phyloP scores from a whole-genome alignment of 352 stramenopile species.

The Phytophthora cajani region DNA sequence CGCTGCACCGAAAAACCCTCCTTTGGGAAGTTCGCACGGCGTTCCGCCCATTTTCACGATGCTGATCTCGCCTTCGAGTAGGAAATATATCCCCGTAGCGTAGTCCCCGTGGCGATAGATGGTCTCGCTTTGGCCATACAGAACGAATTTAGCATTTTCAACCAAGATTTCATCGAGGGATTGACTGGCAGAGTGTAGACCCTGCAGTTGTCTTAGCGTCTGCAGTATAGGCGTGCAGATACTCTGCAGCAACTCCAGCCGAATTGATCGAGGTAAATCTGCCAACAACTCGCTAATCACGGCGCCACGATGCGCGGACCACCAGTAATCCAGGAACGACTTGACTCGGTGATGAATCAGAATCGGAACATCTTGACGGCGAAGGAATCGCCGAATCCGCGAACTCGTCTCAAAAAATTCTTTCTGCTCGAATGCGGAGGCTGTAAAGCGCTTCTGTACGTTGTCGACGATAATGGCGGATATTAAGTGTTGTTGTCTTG shows the following conservation, averaged over 20 bases:
- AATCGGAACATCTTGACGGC: slow-evolving; percentile 46
- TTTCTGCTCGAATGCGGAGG: slow-evolving; percentile 17
- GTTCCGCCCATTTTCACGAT: slow-evolving; percentile 32
- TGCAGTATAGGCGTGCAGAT: slow-evolving; percentile 51
- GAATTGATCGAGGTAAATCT: slow-evolving; percentile 48
- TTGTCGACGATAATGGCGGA: slow-evolving; percentile 49
- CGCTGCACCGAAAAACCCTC: slow-evolving; percentile 53
- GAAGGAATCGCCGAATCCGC: slow-evolving; percentile 54
- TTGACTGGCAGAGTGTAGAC: slow-evolving; percentile 27
- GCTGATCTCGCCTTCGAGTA: slow-evolving; percentile 54
- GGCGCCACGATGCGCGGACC: slow-evolving; percentile 55
- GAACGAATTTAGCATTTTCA: slow-evolving; percentile 48
- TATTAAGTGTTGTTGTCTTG: too few relatives aligned
- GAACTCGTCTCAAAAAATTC: slow-evolving; percentile 49
- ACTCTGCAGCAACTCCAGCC: slow-evolving; percentile 44
- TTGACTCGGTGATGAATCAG: slow-evolving; percentile 53
- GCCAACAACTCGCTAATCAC: slow-evolving; percentile 46
- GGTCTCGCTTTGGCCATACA: slow-evolving; percentile 58
- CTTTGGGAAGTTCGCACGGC: slow-evolving; percentile 31
- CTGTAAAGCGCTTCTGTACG: slow-evolving; percentile 58
- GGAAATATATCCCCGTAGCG: slow-evolving; percentile 57
- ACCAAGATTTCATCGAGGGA: slow-evolving; percentile 43
- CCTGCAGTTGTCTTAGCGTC: slow-evolving; percentile 38
- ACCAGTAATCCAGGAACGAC: slow-evolving; percentile 68
- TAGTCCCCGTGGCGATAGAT: slow-evolving; percentile 59